Evolutionary conservation across 257 asterid species (phyloP).

Genomic region (Solanum etuberosum): DNA sequence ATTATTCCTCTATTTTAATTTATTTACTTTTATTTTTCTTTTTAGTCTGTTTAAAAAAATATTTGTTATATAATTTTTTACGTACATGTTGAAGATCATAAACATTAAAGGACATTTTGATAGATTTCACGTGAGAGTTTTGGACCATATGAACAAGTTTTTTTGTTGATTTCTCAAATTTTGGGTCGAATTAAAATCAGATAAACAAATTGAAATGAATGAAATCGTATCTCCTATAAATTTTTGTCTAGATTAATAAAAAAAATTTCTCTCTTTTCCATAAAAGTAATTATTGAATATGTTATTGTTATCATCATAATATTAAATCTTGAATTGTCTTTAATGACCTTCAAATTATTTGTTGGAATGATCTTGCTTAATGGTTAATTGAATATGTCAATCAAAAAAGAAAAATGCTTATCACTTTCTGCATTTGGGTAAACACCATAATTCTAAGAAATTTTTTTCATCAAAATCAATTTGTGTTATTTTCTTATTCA

Average conservation of each 20-base stretch:
- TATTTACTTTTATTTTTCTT: neutral
- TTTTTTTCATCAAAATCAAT: neutral
- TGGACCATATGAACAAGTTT: neutral
- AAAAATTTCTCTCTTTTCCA: neutral
- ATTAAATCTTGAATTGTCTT: too few species aligned
- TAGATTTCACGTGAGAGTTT: too few species aligned
- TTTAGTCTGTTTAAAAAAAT: neutral
- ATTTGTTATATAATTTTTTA: too few species aligned
- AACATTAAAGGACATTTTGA: too few species aligned
- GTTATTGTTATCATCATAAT: neutral
- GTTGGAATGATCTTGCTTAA: neutral
- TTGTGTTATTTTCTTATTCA: neutral
- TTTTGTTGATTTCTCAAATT: too few species aligned
- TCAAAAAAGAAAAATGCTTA: neutral
- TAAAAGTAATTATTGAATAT: neutral
- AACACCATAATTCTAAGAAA: neutral
- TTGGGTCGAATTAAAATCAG: neutral
- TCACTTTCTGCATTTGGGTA: neutral
- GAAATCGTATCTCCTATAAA: neutral
- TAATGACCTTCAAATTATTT: slow-evolving; percentile 10
- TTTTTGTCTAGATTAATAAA: neutral
- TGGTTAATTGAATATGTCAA: neutral
- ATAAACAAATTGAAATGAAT: neutral
- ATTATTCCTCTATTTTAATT: too few species aligned
- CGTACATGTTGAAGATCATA: too few species aligned